A percentile compares a stretch with the other conserved stretches of the same genome.
Conservation (phyloP, 73 alveolate species). For the Blepharisma japonicum region DNA sequence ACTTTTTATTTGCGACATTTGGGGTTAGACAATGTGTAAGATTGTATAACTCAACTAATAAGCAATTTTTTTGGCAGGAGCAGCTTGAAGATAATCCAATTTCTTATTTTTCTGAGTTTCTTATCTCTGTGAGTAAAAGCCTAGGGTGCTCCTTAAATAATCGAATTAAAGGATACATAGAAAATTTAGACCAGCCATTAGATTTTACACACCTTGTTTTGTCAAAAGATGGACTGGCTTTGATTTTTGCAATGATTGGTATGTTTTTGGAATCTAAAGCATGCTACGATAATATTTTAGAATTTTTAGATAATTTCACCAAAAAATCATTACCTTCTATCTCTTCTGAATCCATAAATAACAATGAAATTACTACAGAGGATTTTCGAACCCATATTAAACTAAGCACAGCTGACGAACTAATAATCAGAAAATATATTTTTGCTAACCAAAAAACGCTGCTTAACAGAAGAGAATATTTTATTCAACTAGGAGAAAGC, state of each 20-base stretch:
- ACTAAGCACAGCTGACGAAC: neutral
- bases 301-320: no score
- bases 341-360: neutral
- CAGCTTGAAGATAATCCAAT: no score
- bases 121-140: no score
- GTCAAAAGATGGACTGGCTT: conserved; percentile 22
- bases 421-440: neutral
- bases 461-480: neutral
- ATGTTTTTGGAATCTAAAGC: neutral
- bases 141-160: no score
- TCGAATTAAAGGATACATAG: no score
- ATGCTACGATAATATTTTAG: neutral
- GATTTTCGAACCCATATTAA: no score
- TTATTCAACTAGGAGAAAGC: neutral
- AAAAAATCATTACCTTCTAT: neutral
- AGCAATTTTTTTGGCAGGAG: no score
- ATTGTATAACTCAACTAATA: neutral
- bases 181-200: no score
- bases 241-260: conserved; percentile 8
- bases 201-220: neutral
- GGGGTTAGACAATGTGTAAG: conserved; percentile 5
- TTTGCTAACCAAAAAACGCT: conserved; percentile 14
- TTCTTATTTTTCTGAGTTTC: no score
- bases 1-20: neutral
- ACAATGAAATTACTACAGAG: neutral